Conservation (phyloP, 768 basidiomycete species). For the Leccinum rimulosum region DNA sequence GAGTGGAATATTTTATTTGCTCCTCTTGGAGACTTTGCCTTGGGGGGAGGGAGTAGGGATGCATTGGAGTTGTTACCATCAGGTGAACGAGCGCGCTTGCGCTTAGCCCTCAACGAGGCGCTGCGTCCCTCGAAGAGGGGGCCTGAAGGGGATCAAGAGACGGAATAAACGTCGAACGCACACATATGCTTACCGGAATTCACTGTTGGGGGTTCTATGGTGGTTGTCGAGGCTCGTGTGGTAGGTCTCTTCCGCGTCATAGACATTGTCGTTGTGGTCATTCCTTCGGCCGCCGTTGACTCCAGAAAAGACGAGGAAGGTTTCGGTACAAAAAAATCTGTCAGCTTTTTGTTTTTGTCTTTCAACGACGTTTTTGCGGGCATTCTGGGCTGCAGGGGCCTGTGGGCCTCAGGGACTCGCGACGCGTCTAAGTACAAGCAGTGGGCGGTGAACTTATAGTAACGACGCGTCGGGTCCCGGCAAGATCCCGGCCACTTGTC, state of each 20-base stretch:
- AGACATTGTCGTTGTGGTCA: conserved; percentile 1
- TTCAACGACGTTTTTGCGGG: conserved; percentile 12
- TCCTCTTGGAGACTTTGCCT: conserved; percentile 21
- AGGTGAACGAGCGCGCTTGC: conserved; percentile 30
- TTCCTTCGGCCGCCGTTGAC: not conserved
- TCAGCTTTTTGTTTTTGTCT: conserved; percentile 33
- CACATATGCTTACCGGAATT: conserved; percentile 20
- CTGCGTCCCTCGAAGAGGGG: conserved; percentile 8
- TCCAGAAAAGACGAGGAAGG: conserved; percentile 20
- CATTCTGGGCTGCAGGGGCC: conserved; percentile 15
- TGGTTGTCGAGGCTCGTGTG: conserved; percentile 8
- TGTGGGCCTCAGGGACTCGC: not conserved
- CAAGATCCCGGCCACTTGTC: not conserved
- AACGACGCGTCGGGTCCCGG: conserved; percentile 7
- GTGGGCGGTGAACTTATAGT: not conserved
- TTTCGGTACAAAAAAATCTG: conserved; percentile 46
- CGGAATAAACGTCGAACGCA: not conserved
- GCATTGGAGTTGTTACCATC: conserved; percentile 4
- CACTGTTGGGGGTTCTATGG: not conserved
- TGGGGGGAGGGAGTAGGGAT: conserved; percentile 9
- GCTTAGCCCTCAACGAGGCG: conserved; percentile 12
- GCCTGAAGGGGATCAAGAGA: conserved; percentile 14
- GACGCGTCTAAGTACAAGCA: conserved; percentile 1
- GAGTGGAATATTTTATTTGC: conserved; percentile 17
- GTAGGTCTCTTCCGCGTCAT: conserved; percentile 10